phyloP scores from a whole-genome alignment of 108 stramenopile species.

The Pseudonitzschia delicatissima region DNA sequence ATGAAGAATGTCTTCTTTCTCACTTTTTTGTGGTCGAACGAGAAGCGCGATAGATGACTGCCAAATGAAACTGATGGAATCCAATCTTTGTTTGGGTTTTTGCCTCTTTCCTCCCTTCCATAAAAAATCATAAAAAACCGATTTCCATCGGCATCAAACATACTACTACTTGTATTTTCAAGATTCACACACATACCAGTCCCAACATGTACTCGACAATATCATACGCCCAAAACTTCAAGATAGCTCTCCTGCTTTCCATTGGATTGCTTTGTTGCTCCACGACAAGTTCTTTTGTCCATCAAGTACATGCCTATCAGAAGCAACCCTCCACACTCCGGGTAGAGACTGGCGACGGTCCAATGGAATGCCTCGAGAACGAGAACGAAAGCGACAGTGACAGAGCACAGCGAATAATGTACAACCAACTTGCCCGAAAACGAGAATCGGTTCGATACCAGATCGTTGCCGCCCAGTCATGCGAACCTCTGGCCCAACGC shows the following conservation, averaged over 20 bases:
- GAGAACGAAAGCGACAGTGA: constrained; percentile 2
- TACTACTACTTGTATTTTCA: too few species aligned
- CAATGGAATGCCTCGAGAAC: neutral
- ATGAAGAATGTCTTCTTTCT: too few species aligned
- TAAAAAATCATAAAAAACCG: too few species aligned
- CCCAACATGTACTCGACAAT: neutral
- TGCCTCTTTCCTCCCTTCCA: too few species aligned
- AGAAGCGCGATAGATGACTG: too few species aligned
- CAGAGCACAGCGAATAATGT: constrained; percentile 39
- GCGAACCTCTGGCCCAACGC: constrained; percentile 36
- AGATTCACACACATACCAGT: neutral
- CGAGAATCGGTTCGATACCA: constrained; percentile 50
- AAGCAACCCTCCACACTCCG: neutral
- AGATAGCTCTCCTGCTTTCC: neutral
- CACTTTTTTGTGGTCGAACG: too few species aligned
- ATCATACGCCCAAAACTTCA: neutral
- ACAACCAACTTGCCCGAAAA: constrained; percentile 34
- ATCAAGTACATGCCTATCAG: neutral
- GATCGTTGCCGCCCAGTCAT: constrained; percentile 52
- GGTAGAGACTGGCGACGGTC: neutral
- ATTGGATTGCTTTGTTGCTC: neutral
- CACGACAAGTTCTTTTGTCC: neutral
- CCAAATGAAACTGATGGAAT: too few species aligned
- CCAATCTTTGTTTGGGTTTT: too few species aligned
- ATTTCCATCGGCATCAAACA: neutral